Percentiles rank a stretch among this genome's conserved stretches.
phyloP scores from a whole-genome alignment of 768 basidiomycete species.

The Leucogyrophana mollusca region DNA sequence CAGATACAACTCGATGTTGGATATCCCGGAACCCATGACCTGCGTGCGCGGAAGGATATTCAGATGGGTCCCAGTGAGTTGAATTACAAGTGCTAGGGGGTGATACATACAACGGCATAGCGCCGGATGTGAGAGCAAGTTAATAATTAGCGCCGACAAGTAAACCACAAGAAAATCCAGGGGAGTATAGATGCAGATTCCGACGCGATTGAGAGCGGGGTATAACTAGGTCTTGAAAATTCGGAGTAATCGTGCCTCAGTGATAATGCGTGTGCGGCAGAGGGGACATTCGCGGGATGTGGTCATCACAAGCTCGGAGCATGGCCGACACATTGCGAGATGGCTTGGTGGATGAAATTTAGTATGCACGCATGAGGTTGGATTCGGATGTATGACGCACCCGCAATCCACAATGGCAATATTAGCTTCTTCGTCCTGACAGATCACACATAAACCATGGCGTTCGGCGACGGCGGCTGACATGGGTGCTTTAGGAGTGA shows the following conservation, averaged over 20 bases:
- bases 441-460: constrained; percentile 84
- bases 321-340: constrained; percentile 72
- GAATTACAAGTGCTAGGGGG: background rate
- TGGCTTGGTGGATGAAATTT: constrained; percentile 46
- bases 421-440: constrained; percentile 92
- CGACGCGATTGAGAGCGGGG: too few species aligned
- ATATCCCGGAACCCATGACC: too few species aligned
- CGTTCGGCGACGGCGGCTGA: constrained; percentile 43
- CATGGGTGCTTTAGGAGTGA: constrained; percentile 9
- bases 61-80: background rate
- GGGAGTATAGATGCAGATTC: too few species aligned
- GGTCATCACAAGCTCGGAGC: constrained; percentile 77
- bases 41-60: too few species aligned
- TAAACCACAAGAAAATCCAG: too few species aligned
- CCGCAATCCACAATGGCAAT: constrained; percentile 96
- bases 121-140: too few species aligned
- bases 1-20: too few species aligned
- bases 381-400: constrained; percentile 40
- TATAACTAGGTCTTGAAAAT: constrained; percentile 57
- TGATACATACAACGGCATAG: background rate
- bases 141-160: too few species aligned
- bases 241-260: constrained; percentile 74
- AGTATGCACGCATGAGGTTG: background rate
- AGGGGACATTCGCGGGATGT: constrained; percentile 87
- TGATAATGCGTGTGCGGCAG: constrained; percentile 86